phyloP scores from a whole-genome alignment of 2,329 filamentous ascomycete species.

The Fusarium mundagurra region DNA sequence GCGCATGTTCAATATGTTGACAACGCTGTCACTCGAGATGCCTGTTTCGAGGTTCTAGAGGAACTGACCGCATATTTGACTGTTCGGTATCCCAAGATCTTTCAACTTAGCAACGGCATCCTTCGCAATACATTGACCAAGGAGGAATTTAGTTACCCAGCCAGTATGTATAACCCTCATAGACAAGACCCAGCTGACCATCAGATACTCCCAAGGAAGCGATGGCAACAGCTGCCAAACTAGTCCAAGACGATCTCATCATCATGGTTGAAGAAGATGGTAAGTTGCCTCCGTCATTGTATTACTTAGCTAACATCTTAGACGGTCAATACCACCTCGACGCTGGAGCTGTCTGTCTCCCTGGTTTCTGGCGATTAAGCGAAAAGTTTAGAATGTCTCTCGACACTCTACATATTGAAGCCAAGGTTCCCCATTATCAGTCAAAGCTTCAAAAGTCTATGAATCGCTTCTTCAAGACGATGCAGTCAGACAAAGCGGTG shows the following conservation, averaged over 20 bases:
- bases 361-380: constrained; percentile 28
- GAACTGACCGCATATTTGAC: constrained; percentile 22
- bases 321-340: constrained; percentile 30
- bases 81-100: constrained; percentile 25
- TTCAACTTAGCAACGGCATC: neutral
- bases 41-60: constrained; percentile 28
- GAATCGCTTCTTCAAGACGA: constrained; percentile 31
- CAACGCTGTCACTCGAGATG: constrained; percentile 20
- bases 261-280: constrained; percentile 32
- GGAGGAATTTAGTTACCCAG: constrained; percentile 17
- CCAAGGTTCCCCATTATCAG: constrained; percentile 30
- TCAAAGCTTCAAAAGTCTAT: constrained; percentile 28
- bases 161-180: neutral
- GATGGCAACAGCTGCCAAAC: constrained; percentile 21
- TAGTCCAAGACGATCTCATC: constrained; percentile 30
- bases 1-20: constrained; percentile 31
- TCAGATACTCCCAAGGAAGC: constrained; percentile 25
- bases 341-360: constrained; percentile 31
- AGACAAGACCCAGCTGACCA: neutral
- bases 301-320: neutral
- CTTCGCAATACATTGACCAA: constrained; percentile 15
- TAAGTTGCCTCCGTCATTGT: rapidly evolving
- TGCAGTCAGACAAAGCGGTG: constrained; percentile 28
- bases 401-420: constrained; percentile 32
- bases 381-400: constrained; percentile 37